Base-by-base conservation (phyloP, 202 grass and related monocot species). In the Eragrostis tef region DNA sequence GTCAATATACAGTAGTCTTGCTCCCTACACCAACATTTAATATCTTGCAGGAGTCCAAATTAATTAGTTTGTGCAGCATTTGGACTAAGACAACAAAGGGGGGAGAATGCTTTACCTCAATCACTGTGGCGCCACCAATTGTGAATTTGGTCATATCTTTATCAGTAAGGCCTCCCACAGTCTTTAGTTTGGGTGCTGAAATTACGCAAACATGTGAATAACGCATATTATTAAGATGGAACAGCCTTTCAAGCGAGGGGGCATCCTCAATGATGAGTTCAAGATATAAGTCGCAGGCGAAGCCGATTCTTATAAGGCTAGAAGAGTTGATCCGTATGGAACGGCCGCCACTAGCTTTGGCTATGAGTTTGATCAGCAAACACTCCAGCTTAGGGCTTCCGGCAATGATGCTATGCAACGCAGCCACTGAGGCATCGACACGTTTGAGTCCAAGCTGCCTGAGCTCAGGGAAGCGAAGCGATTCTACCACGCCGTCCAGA, bases 351-450 rank as follows among this genome's bases (percentile, higher is more conserved):
- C 6, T 6, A 6, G 5, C 19, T 56, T 14, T 1, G n/a, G n/a
- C 56, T 0, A 3, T 39, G 34, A 5, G 34, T 39, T 26, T 15
- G 31, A 90, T 65, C 48, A 67, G 67, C 67, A 90, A 78, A 47
- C 58, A 60, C 43, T 90, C 48, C 11, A 90, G 60, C 46, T 52
- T 13, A 17, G 62, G 51, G 71, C 79, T 86, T 39, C 34, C 34
- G 17, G 15, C 31, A 17, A 90, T 45, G 47, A 49, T 12, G 47
- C 47, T 49, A 4, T 14, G 47, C 47, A 49, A 0, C 42, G 74
- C 58, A n/a, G 5, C 7, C 47, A 61, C 26, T 0, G 74, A 86
- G 36, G 83, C 41, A 17, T 17, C 49, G 29, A 73, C 49, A 2
- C 1, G 0, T 79, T 64, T 13, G 25, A 74, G 59, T 45, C 11